Percentiles rank a stretch among this genome's conserved stretches.
phyloP scores from a whole-genome alignment of 441 rosid genomes.

The Pelargonium citronellum region DNA sequence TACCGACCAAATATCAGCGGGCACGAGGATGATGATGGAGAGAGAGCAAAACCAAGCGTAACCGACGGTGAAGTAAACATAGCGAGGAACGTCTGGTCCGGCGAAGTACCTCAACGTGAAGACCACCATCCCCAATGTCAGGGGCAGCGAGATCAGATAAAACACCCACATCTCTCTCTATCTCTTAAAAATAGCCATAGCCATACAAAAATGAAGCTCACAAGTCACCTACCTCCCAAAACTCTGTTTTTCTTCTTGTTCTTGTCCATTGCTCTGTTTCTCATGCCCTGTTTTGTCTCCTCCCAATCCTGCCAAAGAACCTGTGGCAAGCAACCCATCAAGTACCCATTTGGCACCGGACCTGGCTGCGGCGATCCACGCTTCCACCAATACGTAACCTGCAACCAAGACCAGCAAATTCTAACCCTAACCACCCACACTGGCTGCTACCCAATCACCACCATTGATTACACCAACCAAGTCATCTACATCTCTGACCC shows the following conservation, averaged over 20 bases:
- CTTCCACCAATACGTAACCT: constrained; percentile 53
- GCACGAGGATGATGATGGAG: constrained; percentile 91
- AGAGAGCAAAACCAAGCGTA: constrained; percentile 98
- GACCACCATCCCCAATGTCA: constrained; percentile 87
- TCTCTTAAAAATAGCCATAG: background rate
- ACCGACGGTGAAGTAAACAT: constrained; percentile 80
- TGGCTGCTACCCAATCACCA: constrained; percentile 62
- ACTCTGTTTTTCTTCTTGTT: constrained; percentile 16
- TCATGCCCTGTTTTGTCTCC: constrained; percentile 33
- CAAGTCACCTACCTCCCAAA: no score
- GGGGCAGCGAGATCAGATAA: constrained; percentile 90
- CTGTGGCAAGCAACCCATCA: constrained; percentile 55
- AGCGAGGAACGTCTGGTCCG: constrained; percentile 88
- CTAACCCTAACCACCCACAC: constrained; percentile 66
- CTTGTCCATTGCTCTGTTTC: constrained; percentile 23
- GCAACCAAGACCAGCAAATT: constrained; percentile 38
- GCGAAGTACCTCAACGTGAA: constrained; percentile 79
- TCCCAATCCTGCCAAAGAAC: constrained; percentile 64
- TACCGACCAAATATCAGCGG: constrained; percentile 97
- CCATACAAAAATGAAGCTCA: constrained; percentile 26
- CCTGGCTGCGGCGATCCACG: constrained; percentile 77
- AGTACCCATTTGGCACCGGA: constrained; percentile 75
- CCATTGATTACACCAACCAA: constrained; percentile 61
- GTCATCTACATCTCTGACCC: constrained; percentile 58
- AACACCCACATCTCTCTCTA: constrained; percentile 80